Base-by-base conservation (phyloP, 352 stramenopile species). In the Elongisporangium undulatum region DNA sequence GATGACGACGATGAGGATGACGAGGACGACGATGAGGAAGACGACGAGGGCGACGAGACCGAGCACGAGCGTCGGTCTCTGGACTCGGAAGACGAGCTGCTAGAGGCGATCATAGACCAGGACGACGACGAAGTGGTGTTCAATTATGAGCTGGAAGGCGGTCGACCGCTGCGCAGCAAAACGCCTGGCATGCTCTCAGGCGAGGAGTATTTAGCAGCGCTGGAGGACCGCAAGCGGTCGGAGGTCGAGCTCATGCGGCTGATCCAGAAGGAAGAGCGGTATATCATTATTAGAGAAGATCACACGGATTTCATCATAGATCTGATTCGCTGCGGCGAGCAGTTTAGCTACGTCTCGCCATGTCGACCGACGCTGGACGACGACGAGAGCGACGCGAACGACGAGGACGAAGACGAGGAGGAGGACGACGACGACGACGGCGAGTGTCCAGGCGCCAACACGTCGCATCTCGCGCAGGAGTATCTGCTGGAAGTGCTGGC, bases 291-390 rank as follows among this genome's bases (percentile, higher is more conserved):
- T 72, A 76, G 79, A 54, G 82, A 92, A 50, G 77, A 90, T 53
- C 82, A 92, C 66, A 80, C 77, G 26, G 78, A 90, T 38, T 90
- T 92, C 53, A 90, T 92, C 64, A 87, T 88, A 68, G 76, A 92
- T 64, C 54, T 92, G 51, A 90, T 92, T 26, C 80, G 82, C 56
- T 92, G 80, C 56, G 82, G 82, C 45, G 78, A 88, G 59, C 80
- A 89, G 64, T 88, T 92, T 60, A 88, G 74, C 68, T 87, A 87
- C 62, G 59, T 87, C 15, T 76, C 75, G 21, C 64, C 78, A 3
- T 77, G 84, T 51, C 73, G 58, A 19, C 59, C 72, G 29, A 66
- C 61, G 23, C 65, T 74, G 17, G 71, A 79, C 45, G 69, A 72
- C 51, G 71, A 78, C 26, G 74, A 80, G 6, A 77, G 67, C 57